phyloP scores from a whole-genome alignment of 192 early-diverging fungal genomes.

The Umbelopsis ramanniana region DNA sequence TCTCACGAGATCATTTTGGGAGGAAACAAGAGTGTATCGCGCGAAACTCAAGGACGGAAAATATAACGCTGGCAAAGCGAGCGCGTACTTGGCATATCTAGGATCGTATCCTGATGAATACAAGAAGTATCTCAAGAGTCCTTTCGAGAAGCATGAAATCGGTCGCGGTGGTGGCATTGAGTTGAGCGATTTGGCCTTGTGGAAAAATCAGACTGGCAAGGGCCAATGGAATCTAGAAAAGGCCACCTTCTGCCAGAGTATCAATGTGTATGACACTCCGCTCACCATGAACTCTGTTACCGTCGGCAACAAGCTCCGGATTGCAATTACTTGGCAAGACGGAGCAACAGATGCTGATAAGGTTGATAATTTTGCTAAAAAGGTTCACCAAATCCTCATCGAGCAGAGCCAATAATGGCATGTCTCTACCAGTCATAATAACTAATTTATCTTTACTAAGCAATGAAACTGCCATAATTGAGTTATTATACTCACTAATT shows the following conservation, averaged over 20 bases:
- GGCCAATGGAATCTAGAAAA: constrained; percentile 18
- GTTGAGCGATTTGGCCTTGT: constrained; percentile 38
- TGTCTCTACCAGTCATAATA: neutral
- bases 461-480: neutral
- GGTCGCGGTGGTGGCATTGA: constrained; percentile 37
- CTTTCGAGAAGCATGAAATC: constrained; percentile 26
- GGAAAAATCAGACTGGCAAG: neutral
- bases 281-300: constrained; percentile 28
- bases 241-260: constrained; percentile 34
- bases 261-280: constrained; percentile 22
- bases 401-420: constrained; percentile 4
- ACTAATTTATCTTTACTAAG: neutral
- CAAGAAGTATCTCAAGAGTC: constrained; percentile 22
- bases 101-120: constrained; percentile 28
- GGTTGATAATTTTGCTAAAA: neutral
- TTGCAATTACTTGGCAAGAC: constrained; percentile 30
- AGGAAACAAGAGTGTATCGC: constrained; percentile 23
- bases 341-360: constrained; percentile 14
- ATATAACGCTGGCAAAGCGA: neutral
- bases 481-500: neutral
- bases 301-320: constrained; percentile 7
- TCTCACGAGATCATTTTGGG: constrained; percentile 24
- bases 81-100: constrained; percentile 19
- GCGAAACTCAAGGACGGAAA: constrained; percentile 20
- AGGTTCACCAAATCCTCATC: neutral